Evolutionary conservation across 345 rosid genomes (phyloP).

Genomic region (Draba incana): DNA sequence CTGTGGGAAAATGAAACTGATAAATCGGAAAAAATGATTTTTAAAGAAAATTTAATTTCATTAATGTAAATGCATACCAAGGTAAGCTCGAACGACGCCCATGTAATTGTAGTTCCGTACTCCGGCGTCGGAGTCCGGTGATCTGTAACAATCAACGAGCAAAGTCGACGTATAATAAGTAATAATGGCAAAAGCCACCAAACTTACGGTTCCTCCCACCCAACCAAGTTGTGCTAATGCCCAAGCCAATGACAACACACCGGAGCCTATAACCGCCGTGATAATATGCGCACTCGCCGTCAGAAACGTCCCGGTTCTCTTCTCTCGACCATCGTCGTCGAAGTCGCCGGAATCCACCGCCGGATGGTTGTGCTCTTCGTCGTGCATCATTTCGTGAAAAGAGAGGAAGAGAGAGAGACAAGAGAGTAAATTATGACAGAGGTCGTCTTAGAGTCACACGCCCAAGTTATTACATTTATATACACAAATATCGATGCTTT

Average conservation of each 20-base stretch:
- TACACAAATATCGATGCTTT: slow-evolving; percentile 11
- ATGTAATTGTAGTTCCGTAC: slow-evolving; percentile 80
- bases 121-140: slow-evolving; percentile 69
- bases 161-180: slow-evolving; percentile 77
- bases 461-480: neutral
- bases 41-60: neutral
- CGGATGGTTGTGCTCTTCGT: neutral
- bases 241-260: slow-evolving; percentile 88
- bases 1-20: neutral
- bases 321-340: slow-evolving; percentile 74
- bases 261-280: slow-evolving; percentile 93
- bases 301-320: slow-evolving; percentile 56
- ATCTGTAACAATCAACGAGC: slow-evolving; percentile 70
- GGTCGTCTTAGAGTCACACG: slow-evolving; percentile 11
- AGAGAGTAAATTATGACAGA: slow-evolving; percentile 22
- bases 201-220: slow-evolving; percentile 66
- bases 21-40: neutral
- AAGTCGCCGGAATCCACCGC: slow-evolving; percentile 28
- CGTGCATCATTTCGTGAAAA: slow-evolving; percentile 7
- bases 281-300: slow-evolving; percentile 78
- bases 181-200: slow-evolving; percentile 63
- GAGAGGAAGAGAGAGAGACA: slow-evolving; percentile 1
- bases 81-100: slow-evolving; percentile 70
- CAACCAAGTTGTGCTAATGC: slow-evolving; percentile 89
- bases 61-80: slow-evolving; percentile 48